phyloP scores from a whole-genome alignment of 2,329 filamentous ascomycete genomes.

The Pezicula neosporulosa region DNA sequence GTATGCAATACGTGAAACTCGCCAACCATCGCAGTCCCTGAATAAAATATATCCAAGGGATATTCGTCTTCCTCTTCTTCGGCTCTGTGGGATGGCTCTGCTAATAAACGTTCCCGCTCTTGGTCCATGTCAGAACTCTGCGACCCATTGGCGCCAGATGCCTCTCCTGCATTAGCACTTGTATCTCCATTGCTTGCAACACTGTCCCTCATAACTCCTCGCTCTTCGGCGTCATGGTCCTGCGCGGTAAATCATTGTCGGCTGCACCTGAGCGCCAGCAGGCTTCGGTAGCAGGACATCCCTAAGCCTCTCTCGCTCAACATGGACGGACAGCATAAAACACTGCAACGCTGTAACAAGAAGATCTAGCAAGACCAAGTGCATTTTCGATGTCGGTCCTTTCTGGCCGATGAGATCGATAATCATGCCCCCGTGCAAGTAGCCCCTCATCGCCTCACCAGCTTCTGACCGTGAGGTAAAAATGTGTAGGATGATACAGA shows the following conservation, averaged over 20 bases:
- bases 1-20: conserved; percentile 29
- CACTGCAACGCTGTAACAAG: conserved; percentile 56
- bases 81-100: conserved; percentile 14
- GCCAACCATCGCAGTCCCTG: conserved; percentile 25
- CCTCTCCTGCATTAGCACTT: neutral
- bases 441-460: conserved; percentile 59
- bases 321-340: conserved; percentile 60
- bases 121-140: conserved; percentile 11
- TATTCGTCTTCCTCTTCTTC: conserved; percentile 18
- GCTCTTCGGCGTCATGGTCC: conserved; percentile 29
- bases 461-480: conserved; percentile 51
- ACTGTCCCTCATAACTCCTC: conserved; percentile 22
- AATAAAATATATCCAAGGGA: conserved; percentile 27
- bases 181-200: conserved; percentile 21
- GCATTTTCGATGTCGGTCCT: conserved; percentile 53
- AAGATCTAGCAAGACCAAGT: conserved; percentile 53
- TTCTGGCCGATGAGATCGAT: conserved; percentile 67
- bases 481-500: conserved; percentile 59
- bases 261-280: conserved; percentile 8
- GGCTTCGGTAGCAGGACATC: neutral
- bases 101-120: conserved; percentile 18
- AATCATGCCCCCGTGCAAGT: conserved; percentile 64
- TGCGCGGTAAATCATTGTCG: conserved; percentile 15
- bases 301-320: conserved; percentile 52
- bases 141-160: neutral